Base-by-base conservation (phyloP, 768 basidiomycete species). In the Cyclocybe aegerita region DNA sequence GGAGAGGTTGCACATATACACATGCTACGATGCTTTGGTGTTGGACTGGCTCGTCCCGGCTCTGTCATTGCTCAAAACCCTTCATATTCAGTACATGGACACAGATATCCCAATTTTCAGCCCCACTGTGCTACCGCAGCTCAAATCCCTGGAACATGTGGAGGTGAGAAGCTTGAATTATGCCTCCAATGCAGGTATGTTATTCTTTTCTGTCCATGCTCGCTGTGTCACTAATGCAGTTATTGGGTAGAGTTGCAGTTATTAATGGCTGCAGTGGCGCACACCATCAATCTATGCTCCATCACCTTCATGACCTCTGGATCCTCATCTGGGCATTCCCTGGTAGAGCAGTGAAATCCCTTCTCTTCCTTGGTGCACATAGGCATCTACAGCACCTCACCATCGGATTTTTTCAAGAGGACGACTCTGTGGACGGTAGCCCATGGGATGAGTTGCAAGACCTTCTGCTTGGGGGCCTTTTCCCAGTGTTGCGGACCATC, bases 21-120 rank as follows among this genome's bases (percentile, higher is more conserved):
- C 4, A 2, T 49, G 39, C 12, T 17, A 9, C 7, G 48, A 49
- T 17, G 29, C 23, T 14, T 30, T 49, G 10, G n/a, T 31, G 7
- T 42, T 49, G 39, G 29, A 42, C 14, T 49, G 48, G 48, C 38
- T 49, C 30, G 17, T 41, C 14, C 48, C 48, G 14, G 48, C 48
- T 12, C 39, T 41, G 12, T 31, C 39, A 34, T 33, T 31, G 31
- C 48, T 49, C 7, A 23, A 33, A 42, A 23, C 23, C 23, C 23
- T 23, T 23, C 23, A 23, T 23, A 3, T 23, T 23, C 23, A 23
- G 23, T 23, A 23, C 11, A 16, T 44, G 9, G 14, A 29, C 11
- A 6, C 12, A 12, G 11, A 12, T 8, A 33, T n/a, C 23, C 6
- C 14, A 32, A 29, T 32, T 33, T 17, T 44, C 43, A 44, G 30